A percentile compares a stretch with the other conserved stretches of the same genome.
Conservation (phyloP, 2,329 filamentous ascomycete genomes). For the Exserohilum rostratum region DNA sequence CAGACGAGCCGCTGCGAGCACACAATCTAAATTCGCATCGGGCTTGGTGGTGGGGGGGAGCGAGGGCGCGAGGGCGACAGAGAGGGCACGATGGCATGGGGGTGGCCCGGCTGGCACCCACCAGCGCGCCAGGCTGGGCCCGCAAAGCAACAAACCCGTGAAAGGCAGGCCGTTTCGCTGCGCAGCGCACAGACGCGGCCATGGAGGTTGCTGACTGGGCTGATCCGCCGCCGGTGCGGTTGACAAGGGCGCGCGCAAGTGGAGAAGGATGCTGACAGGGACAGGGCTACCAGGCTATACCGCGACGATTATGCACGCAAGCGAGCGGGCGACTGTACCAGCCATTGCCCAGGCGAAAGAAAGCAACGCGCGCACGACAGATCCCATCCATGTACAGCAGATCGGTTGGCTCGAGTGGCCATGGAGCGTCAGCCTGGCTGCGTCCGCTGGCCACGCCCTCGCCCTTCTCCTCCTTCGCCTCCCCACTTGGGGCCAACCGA, state of each 20-base stretch:
- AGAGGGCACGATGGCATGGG: slow-evolving; percentile 35
- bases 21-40: slow-evolving; percentile 47
- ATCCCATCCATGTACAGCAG: slow-evolving; percentile 26
- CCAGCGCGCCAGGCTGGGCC: slow-evolving; percentile 37
- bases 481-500: slow-evolving; percentile 11
- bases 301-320: slow-evolving; percentile 39
- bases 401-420: slow-evolving; percentile 16
- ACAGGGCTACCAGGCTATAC: slow-evolving; percentile 19
- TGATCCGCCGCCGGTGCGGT: slow-evolving; percentile 38
- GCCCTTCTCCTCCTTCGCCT: neutral
- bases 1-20: slow-evolving; percentile 43
- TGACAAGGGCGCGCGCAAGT: slow-evolving; percentile 26
- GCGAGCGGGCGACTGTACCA: slow-evolving; percentile 36
- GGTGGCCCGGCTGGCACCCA: slow-evolving; percentile 34
- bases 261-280: slow-evolving; percentile 25
- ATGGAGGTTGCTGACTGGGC: slow-evolving; percentile 43
- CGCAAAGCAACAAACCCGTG: slow-evolving; percentile 25
- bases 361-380: slow-evolving; percentile 22
- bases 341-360: slow-evolving; percentile 36
- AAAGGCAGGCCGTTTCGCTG: slow-evolving; percentile 31
- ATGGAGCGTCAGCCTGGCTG: neutral
- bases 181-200: slow-evolving; percentile 34
- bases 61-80: too few species aligned
- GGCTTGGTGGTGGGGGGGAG: slow-evolving; percentile 33
- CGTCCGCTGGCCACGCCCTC: slow-evolving; percentile 4